Evolutionary conservation across 495 filamentous ascomycete species (phyloP).

Genomic region (Halenospora varia): DNA sequence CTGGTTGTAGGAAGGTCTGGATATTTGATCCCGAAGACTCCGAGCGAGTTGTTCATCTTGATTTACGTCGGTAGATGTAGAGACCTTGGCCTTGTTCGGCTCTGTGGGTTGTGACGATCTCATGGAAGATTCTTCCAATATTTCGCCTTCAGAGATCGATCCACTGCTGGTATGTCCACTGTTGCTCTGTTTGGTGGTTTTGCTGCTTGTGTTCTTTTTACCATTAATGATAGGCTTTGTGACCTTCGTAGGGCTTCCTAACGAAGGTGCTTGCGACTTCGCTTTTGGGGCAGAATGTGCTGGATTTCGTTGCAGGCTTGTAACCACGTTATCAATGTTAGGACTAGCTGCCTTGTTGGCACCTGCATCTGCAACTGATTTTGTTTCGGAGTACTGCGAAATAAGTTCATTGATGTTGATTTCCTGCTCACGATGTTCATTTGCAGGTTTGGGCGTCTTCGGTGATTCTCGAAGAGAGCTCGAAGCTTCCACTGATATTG

Average conservation of each 20-base stretch:
- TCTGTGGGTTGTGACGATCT: constrained; percentile 3
- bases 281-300: neutral
- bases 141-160: constrained; percentile 24
- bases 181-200: neutral
- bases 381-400: constrained; percentile 15
- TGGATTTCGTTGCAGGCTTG: neutral
- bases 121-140: constrained; percentile 17
- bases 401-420: constrained; percentile 21
- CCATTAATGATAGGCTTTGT: constrained; percentile 9
- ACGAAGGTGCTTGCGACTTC: constrained; percentile 20
- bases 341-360: constrained; percentile 8
- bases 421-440: constrained; percentile 16
- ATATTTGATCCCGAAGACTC: constrained; percentile 5
- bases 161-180: constrained; percentile 9
- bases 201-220: neutral
- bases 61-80: neutral
- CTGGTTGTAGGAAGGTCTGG: neutral
- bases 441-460: constrained; percentile 1
- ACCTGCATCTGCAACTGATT: constrained; percentile 12
- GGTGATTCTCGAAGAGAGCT: constrained; percentile 12
- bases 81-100: constrained; percentile 5
- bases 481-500: neutral
- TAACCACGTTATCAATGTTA: neutral
- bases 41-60: constrained; percentile 1
- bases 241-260: constrained; percentile 21